Conservation (phyloP, 768 basidiomycete genomes). For the Cubamyces sp. region DNA sequence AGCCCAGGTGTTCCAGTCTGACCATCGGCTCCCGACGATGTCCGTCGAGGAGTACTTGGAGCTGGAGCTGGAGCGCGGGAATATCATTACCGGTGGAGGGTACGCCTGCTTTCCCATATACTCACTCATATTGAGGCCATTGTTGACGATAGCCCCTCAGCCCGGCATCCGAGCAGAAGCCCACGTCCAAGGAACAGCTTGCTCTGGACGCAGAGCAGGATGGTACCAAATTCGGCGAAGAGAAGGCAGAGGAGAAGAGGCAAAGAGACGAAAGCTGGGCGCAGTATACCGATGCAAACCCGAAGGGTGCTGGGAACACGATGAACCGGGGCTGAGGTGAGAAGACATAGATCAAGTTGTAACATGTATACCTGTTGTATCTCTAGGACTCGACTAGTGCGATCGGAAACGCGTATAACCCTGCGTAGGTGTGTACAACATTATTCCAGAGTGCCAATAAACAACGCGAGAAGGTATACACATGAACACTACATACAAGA, state of each 20-base stretch:
- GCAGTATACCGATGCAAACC: conserved; percentile 80
- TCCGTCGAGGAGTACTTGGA: conserved; percentile 92
- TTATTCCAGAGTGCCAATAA: conserved; percentile 14
- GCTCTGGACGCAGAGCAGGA: conserved; percentile 83
- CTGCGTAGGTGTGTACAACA: conserved; percentile 13
- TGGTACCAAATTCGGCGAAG: conserved; percentile 67
- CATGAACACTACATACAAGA: conserved; percentile 22
- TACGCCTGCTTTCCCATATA: conserved; percentile 41
- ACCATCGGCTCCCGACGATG: conserved; percentile 91
- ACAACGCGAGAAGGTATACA: conserved; percentile 16
- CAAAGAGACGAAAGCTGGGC: conserved; percentile 94
- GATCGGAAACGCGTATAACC: background rate
- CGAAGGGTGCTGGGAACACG: conserved; percentile 92
- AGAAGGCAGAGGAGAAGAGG: conserved; percentile 75
- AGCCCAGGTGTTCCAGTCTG: conserved; percentile 81
- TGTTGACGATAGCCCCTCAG: conserved; percentile 32
- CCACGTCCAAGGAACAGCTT: conserved; percentile 80
- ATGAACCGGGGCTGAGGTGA: conserved; percentile 82
- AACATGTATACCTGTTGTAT: conserved; percentile 19
- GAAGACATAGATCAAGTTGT: conserved; percentile 13
- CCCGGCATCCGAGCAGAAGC: conserved; percentile 63
- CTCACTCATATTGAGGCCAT: background rate
- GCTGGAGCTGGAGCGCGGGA: conserved; percentile 81
- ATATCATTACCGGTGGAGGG: conserved; percentile 89
- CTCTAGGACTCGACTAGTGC: background rate